These are phyloP conservation scores for Entrophospora sp. DNA, from an alignment of 192 early-diverging fungal species.

Conservation along the genomic window DNA sequence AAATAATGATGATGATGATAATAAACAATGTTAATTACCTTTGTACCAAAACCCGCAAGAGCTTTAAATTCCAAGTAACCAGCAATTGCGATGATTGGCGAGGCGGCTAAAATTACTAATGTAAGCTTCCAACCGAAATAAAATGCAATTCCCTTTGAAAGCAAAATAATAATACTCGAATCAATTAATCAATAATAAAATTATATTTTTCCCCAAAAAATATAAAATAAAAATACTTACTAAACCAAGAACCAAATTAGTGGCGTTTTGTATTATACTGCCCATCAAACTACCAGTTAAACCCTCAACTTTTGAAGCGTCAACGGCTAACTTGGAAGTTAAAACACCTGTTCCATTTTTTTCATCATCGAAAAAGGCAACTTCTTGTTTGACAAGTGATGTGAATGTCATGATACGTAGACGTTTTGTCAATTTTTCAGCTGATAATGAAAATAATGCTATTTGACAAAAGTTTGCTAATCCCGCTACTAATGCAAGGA, in stretches of 20 bases:
- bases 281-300: conserved; percentile 3
- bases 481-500: conserved; percentile 38
- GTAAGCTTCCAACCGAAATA: conserved; percentile 13
- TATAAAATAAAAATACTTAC: neutral
- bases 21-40: neutral
- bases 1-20: too few species aligned
- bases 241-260: neutral
- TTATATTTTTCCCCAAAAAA: neutral
- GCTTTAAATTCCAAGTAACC: conserved; percentile 40
- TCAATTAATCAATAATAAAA: neutral
- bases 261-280: neutral
- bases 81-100: conserved; percentile 25
- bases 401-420: conserved; percentile 57
- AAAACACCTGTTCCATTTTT: conserved; percentile 71
- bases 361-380: conserved; percentile 78
- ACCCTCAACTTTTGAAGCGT: conserved; percentile 39
- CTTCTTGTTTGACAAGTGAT: conserved; percentile 51
- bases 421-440: conserved; percentile 26
- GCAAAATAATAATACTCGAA: neutral
- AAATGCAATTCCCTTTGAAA: conserved; percentile 15
- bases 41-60: conserved; percentile 22
- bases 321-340: conserved; percentile 74
- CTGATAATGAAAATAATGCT: conserved; percentile 48
- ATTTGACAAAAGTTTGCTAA: conserved; percentile 46
- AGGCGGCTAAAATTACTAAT: conserved; percentile 9